Evolutionary conservation across 495 filamentous ascomycete species (phyloP).

Genomic region (Penicillium flavigenum): DNA sequence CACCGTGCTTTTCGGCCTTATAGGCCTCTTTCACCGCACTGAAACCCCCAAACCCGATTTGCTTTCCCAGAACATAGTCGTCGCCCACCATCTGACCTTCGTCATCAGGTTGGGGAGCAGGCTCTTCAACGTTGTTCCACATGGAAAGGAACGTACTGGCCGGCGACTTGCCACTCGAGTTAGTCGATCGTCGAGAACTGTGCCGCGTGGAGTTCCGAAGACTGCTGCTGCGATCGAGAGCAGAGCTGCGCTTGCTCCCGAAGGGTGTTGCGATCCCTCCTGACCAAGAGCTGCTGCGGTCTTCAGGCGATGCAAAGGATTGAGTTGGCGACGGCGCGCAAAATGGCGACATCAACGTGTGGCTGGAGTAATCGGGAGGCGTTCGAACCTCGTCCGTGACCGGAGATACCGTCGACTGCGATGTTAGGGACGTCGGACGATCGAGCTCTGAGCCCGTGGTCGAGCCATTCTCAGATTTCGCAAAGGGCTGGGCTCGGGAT

Average conservation of each 20-base stretch:
- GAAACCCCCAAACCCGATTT: slow-evolving; percentile 70
- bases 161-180: slow-evolving; percentile 51
- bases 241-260: slow-evolving; percentile 45
- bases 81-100: slow-evolving; percentile 73
- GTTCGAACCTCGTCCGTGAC: slow-evolving; percentile 52
- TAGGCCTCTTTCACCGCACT: slow-evolving; percentile 70
- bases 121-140: slow-evolving; percentile 50
- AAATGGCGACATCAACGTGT: slow-evolving; percentile 54
- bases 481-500: slow-evolving; percentile 25
- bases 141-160: slow-evolving; percentile 60
- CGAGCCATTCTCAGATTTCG: slow-evolving; percentile 28
- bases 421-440: slow-evolving; percentile 60
- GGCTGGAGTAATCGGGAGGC: slow-evolving; percentile 47
- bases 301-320: slow-evolving; percentile 46
- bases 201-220: slow-evolving; percentile 40
- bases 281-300: slow-evolving; percentile 49
- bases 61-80: slow-evolving; percentile 70
- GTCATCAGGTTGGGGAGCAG: slow-evolving; percentile 56
- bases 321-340: slow-evolving; percentile 47
- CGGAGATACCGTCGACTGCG: slow-evolving; percentile 56
- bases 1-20: slow-evolving; percentile 58
- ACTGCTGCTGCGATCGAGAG: slow-evolving; percentile 42
- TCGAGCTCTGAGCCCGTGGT: slow-evolving; percentile 31
- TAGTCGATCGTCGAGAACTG: slow-evolving; percentile 46
- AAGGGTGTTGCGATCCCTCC: slow-evolving; percentile 42